phyloP scores from a whole-genome alignment of 257 asterid species.

The Paraleonurus japonicus region DNA sequence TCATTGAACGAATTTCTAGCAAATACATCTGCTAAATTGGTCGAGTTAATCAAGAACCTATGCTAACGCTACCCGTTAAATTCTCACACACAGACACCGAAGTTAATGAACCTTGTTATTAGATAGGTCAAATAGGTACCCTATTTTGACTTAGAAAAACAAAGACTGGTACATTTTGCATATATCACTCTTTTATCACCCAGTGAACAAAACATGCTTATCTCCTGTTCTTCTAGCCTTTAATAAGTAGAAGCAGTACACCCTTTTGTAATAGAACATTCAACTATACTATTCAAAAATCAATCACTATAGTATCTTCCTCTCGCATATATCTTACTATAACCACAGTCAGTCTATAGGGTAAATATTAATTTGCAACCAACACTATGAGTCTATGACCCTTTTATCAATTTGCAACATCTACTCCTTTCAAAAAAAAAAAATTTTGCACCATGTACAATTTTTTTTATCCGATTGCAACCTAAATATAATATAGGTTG shows the following conservation, averaged over 20 bases:
- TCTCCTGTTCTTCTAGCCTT: conserved; percentile 1
- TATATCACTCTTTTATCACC: too few species aligned
- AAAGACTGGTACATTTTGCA: too few species aligned
- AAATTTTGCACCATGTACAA: too few species aligned
- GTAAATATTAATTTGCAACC: too few species aligned
- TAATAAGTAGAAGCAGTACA: neutral
- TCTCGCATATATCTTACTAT: neutral
- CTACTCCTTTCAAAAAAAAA: too few species aligned
- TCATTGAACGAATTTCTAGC: too few species aligned
- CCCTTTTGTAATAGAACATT: neutral
- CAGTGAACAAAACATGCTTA: neutral
- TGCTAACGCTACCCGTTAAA: neutral
- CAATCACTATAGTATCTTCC: neutral
- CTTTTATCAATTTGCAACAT: too few species aligned
- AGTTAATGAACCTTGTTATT: neutral
- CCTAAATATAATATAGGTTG: too few species aligned
- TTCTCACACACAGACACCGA: neutral
- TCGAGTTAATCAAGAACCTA: neutral
- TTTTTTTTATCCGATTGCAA: too few species aligned
- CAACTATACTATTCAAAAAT: neutral
- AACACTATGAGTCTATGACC: too few species aligned
- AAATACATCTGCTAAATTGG: neutral
- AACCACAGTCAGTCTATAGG: conserved; percentile 3
- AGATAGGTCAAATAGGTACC: neutral
- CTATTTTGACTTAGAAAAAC: too few species aligned